These are phyloP conservation scores for Penicillium ucsense DNA, from an alignment of 495 filamentous ascomycete species.

Conservation along the genomic window DNA sequence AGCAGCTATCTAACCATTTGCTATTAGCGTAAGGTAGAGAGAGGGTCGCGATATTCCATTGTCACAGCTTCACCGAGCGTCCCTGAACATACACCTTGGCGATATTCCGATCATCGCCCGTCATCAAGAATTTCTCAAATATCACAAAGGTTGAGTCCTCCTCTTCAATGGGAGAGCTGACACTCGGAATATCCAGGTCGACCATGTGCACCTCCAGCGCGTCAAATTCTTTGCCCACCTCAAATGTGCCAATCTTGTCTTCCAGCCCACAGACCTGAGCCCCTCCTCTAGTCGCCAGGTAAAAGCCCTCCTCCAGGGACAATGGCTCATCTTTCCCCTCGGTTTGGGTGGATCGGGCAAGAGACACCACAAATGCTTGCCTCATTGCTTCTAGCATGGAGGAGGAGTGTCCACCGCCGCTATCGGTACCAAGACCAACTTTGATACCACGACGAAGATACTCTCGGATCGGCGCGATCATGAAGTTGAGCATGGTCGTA, in stretches of 20 bases:
- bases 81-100: slow-evolving; percentile 47
- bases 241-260: slow-evolving; percentile 47
- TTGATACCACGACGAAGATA: slow-evolving; percentile 50
- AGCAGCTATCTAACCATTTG: too few species aligned
- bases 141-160: slow-evolving; percentile 35
- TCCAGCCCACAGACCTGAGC: slow-evolving; percentile 51
- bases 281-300: slow-evolving; percentile 53
- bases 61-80: slow-evolving; percentile 42
- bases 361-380: slow-evolving; percentile 51
- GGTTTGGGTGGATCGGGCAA: slow-evolving; percentile 40
- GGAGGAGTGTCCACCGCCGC: slow-evolving; percentile 53
- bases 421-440: slow-evolving; percentile 58
- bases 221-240: slow-evolving; percentile 55
- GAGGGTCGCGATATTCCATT: too few species aligned
- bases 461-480: slow-evolving; percentile 49
- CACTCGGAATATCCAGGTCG: slow-evolving; percentile 17
- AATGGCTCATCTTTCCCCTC: slow-evolving; percentile 39
- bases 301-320: slow-evolving; percentile 45
- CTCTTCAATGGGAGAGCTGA: slow-evolving; percentile 46
- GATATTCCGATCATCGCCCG: slow-evolving; percentile 56
- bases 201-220: slow-evolving; percentile 43
- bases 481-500: slow-evolving; percentile 51
- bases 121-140: slow-evolving; percentile 60
- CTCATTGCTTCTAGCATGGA: slow-evolving; percentile 51
- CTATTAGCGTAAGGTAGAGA: too few species aligned